phyloP scores from a whole-genome alignment of 768 basidiomycete species.

The Boletus subcaerulescens region DNA sequence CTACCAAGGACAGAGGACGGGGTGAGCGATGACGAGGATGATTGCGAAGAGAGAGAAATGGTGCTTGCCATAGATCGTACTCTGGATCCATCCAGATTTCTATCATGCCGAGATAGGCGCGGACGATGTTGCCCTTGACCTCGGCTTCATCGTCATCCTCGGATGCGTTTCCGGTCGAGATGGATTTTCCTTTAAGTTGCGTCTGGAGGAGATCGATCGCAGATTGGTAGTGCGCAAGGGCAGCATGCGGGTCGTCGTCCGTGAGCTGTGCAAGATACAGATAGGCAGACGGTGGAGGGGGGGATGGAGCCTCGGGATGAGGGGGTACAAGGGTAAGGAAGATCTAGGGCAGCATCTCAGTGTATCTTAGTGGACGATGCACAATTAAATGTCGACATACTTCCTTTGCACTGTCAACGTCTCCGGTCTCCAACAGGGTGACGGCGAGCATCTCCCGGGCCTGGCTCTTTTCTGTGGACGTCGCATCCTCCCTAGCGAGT shows the following conservation, averaged over 20 bases:
- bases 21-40: neutral
- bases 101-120: conserved; percentile 83
- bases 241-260: conserved; percentile 70
- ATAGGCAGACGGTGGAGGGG: conserved; percentile 73
- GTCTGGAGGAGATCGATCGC: conserved; percentile 67
- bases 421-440: conserved; percentile 73
- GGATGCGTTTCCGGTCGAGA: conserved; percentile 34
- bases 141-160: conserved; percentile 39
- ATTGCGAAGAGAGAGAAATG: neutral
- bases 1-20: conserved; percentile 37
- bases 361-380: neutral
- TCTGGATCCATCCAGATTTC: conserved; percentile 96
- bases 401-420: conserved; percentile 67
- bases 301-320: conserved; percentile 51
- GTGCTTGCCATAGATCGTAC: conserved; percentile 77
- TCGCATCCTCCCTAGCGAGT: conserved; percentile 50
- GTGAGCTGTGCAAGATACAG: conserved; percentile 86
- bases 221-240: conserved; percentile 75
- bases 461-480: conserved; percentile 49
- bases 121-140: conserved; percentile 63
- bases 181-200: conserved; percentile 75
- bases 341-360: conserved; percentile 41
- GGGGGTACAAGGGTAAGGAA: conserved; percentile 63
- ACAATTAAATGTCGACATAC: conserved; percentile 37
- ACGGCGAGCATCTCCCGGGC: conserved; percentile 83